Base-by-base conservation (phyloP, 2,329 filamentous ascomycete species). In the Talaromyces sp. region DNA sequence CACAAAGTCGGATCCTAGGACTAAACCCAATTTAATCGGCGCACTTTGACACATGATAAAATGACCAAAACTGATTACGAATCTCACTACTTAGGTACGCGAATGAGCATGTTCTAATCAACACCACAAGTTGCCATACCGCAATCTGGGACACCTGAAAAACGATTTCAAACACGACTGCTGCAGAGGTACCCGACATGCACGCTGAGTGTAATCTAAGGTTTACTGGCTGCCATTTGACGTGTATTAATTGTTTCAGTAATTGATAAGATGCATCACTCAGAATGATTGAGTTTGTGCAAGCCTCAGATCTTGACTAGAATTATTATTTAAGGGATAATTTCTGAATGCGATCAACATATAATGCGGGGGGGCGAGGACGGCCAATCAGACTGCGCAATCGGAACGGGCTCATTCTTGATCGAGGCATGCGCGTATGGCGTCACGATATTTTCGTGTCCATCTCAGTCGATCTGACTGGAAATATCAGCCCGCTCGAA, bases 141-240 rank as follows among this genome's bases (percentile, higher is more conserved):
- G 27, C 27, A 33, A 52, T n/a, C 25, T 3, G n/a, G 8, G 5
- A 41, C 35, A 37, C 13, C 35, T 2, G n/a, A 19, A 22, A 3
- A 37, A 25, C 15, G 17, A 56, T 56, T 56, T 56, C n/a, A 22
- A 56, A 39, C 33, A 56, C 19, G 52, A 56, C 52, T 56, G 52
- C 52, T 37, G 52, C 52, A 56, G 19, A 56, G 52, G 33, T 56
- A 37, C 52, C 52, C 52, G 33, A 56, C 4, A 54, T 54, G n/a
- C n/a, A 54, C n/a, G n/a, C 35, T 19, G 31, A 1, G 17, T 35
- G 22, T 25, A 13, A 22, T 22, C 9, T 9, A 7, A 15, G n/a
- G 25, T 37, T 22, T 8, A 22, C 22, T 33, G 52, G 11, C 33
- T 7, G 33, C n/a, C 33, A 56, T 39, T 37, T 37, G 6, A 56